These are phyloP conservation scores for Aspergillus olivimuriae DNA, from an alignment of 495 filamentous ascomycete genomes.

Conservation along the genomic window DNA sequence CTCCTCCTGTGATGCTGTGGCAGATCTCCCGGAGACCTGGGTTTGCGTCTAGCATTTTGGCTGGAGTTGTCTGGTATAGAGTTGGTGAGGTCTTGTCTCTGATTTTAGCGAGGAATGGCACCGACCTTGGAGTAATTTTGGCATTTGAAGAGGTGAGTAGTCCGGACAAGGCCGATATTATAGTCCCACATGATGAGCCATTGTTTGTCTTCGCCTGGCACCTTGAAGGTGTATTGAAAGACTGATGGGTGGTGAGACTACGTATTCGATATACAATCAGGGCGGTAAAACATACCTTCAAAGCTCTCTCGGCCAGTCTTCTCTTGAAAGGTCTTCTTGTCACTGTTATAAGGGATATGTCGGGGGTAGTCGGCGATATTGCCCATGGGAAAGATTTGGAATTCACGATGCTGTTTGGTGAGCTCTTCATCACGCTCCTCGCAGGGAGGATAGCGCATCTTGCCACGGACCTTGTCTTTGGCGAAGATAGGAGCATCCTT, in stretches of 20 bases:
- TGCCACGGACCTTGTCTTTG: conserved; percentile 51
- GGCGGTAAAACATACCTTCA: conserved; percentile 54
- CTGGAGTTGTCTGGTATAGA: conserved; percentile 63
- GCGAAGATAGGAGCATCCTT: conserved; percentile 57
- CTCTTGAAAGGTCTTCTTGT: conserved; percentile 79
- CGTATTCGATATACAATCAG: neutral
- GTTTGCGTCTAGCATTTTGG: conserved; percentile 72
- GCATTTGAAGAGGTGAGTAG: conserved; percentile 92
- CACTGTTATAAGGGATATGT: conserved; percentile 88
- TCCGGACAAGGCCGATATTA: conserved; percentile 87
- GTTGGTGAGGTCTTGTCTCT: conserved; percentile 9
- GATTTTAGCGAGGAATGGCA: neutral
- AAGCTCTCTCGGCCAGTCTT: conserved; percentile 84
- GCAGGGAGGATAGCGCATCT: conserved; percentile 60
- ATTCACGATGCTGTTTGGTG: conserved; percentile 49
- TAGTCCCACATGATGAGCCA: conserved; percentile 96
- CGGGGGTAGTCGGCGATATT: conserved; percentile 61
- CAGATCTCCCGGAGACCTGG: conserved; percentile 77
- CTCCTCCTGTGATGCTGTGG: conserved; percentile 90
- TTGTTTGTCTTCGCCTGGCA: conserved; percentile 56
- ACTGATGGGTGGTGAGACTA: conserved; percentile 49
- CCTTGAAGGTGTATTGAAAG: conserved; percentile 83
- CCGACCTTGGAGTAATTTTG: conserved; percentile 76
- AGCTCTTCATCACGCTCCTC: conserved; percentile 54
- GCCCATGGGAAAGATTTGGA: conserved; percentile 60